Evolutionary conservation across 2,329 filamentous ascomycete genomes (phyloP).

Genomic region (Venturiaceae sp.): DNA sequence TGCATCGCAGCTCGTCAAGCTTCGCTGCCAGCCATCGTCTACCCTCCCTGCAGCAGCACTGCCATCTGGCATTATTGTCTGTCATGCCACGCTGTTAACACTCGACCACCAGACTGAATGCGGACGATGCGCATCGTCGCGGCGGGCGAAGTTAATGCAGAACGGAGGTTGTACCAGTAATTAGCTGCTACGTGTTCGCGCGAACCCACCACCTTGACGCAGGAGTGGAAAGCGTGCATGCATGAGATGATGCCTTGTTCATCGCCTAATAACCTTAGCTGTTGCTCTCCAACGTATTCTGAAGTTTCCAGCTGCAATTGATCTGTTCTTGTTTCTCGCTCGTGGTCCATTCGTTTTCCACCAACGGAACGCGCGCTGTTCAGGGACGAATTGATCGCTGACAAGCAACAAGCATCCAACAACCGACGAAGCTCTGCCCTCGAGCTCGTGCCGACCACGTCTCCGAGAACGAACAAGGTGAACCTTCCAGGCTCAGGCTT

Average conservation of each 20-base stretch:
- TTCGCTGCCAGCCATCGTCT: neutral
- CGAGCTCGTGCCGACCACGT: neutral
- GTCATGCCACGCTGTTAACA: neutral
- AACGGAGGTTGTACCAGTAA: neutral
- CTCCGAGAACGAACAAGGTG: neutral
- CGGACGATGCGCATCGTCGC: neutral
- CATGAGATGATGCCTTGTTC: neutral
- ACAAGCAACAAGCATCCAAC: neutral
- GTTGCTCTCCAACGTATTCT: neutral
- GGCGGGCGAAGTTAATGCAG: neutral
- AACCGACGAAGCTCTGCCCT: neutral
- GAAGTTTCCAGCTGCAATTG: neutral
- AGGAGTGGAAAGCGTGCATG: constrained; percentile 2
- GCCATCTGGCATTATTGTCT: neutral
- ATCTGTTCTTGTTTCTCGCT: neutral
- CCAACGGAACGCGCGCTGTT: neutral
- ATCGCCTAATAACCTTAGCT: neutral
- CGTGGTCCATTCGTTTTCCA: neutral
- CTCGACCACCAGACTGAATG: neutral
- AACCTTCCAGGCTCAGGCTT: neutral
- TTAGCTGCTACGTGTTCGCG: neutral
- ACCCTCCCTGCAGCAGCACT: neutral
- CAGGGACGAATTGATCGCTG: neutral
- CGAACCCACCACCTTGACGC: neutral
- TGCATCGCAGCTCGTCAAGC: neutral